Base-by-base conservation (phyloP, 2,329 filamentous ascomycete species). In the Fusarium brachygibbosum region DNA sequence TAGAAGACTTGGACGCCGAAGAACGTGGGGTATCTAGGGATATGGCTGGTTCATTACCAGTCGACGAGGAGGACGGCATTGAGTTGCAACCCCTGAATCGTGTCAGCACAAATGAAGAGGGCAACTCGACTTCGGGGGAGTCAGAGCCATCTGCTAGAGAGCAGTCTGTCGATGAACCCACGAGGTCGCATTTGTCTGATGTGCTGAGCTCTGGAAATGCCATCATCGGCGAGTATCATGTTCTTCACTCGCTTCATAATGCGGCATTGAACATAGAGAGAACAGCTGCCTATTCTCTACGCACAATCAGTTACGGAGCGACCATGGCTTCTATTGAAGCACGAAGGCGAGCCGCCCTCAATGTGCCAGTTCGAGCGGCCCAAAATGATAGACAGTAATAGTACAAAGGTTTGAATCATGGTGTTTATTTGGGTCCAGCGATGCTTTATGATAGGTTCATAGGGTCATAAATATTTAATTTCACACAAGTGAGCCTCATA, bases 1-100 rank as follows among this genome's bases (percentile, higher is more conserved):
- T 78, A 49, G 85, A 88, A 71, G 85, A 88, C 66, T 76, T 85
- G 53, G 87, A 89, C 68, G 83, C 84, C 2, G 87, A 88, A 68
- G 87, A 89, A 73, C 82, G 86, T 16, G 87, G 86, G 4, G 78
- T 86, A 10, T 73, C 81, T 40, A 78, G 83, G 58, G 78, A 81
- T 61, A 77, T 76, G 56, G 73, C 80, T 3, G 79, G 78, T 44
- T 75, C 77, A 41, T 74, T 76, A 5, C 69, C 73, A 11, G 59
- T 73, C n/a, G 79, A 81, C 52, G 82, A 80, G 53, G 76, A 76
- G 7, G 76, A 79, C n/a, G 80, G 81, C 41, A 79, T 86, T 21
- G 86, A 87, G 69, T 75, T 86, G 76, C 81, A 80, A 40, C 75
- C 80, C 8, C 72, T 70, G 16, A 61, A 56, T n/a, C 64, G 63